Evolutionary conservation across 257 asterid genomes (phyloP), one percentile per base, ranked within the genome.

Genomic region (Solanum phureja): DNA sequence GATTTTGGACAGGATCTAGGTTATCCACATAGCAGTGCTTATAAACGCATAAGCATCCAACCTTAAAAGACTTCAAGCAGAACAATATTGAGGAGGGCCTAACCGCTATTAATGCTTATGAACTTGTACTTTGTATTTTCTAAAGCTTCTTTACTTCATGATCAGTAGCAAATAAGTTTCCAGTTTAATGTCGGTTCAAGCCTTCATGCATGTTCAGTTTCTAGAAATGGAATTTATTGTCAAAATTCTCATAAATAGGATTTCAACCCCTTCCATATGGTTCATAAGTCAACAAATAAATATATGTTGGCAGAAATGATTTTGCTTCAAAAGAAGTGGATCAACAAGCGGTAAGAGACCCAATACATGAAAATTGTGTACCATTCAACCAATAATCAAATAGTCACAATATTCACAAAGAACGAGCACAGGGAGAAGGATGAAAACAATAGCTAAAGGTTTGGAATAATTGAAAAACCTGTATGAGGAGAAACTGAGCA

Each of bases 401-500:
- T 62, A 24, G 35, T 35, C 21, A 23, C 24, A 66, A 83, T 18
- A 76, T 76, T 40, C 83, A 69, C 37, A 87, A 77, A 16, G 77
- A 42, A 16, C 5, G 74, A 16, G 33, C 38, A 58, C 33, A 31
- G 23, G 68, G 34, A 14, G 83, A 34, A 24, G n/a, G 62, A 27
- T 79, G 18, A 49, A 83, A 71, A 24, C 27, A 68, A 40, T 5
- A 72, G 71, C 19, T 24, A 12, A 23, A 24, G 7, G 19, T 73
- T 46, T 10, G 68, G 13, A 72, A 23, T 37, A 88, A 89, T 14
- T 76, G 5, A 40, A 56, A 81, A 11, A 97, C 99, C 99, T 95
- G 98, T 88, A 97, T 87, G 89, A 94, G 92, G 62, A 97, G 94
- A 87, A 87, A 52, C 87, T 89, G 92, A 21, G 77, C 74, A 24